These are phyloP conservation scores for Kurtzmaniella quercitrusa DNA, from an alignment of 1,139 yeast species.

Conservation along the genomic window DNA sequence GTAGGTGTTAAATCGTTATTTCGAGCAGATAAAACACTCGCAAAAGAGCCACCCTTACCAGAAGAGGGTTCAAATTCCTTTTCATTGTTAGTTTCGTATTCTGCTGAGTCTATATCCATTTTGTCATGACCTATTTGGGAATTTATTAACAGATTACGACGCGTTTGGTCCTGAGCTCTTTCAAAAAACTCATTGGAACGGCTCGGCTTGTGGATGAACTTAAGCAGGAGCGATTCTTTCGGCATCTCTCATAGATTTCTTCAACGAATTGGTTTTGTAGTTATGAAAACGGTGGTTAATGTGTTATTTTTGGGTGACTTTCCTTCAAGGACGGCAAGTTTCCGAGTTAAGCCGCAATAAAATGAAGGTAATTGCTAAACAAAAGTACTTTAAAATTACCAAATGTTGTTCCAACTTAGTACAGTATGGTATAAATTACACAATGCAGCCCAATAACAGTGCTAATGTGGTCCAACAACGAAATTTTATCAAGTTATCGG, in stretches of 20 bases:
- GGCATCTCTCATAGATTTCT: not conserved
- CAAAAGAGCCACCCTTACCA: slow-evolving; percentile 2
- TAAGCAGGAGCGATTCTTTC: slow-evolving; percentile 30
- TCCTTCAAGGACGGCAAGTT: no score
- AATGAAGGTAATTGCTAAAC: no score
- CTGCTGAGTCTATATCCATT: not conserved
- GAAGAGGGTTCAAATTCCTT: not conserved
- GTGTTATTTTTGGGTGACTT: not conserved
- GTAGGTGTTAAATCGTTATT: slow-evolving; percentile 1
- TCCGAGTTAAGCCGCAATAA: no score
- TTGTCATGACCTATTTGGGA: slow-evolving; percentile 9
- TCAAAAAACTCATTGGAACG: slow-evolving; percentile 30
- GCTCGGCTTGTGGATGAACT: slow-evolving; percentile 40
- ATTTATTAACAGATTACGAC: slow-evolving; percentile 28
- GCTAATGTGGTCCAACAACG: no score
- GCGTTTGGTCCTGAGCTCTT: slow-evolving; percentile 33
- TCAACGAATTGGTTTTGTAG: no score
- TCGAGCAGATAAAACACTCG: not conserved
- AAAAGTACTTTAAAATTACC: no score
- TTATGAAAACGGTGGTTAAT: not conserved
- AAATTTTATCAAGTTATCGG: not conserved
- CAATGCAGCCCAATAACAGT: no score
- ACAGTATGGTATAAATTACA: no score
- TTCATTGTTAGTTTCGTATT: not conserved
- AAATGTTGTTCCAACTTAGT: no score